These are phyloP conservation scores for Trypanosoma scelopori DNA, from an alignment of 208 protist genomes.

Conservation along the genomic window DNA sequence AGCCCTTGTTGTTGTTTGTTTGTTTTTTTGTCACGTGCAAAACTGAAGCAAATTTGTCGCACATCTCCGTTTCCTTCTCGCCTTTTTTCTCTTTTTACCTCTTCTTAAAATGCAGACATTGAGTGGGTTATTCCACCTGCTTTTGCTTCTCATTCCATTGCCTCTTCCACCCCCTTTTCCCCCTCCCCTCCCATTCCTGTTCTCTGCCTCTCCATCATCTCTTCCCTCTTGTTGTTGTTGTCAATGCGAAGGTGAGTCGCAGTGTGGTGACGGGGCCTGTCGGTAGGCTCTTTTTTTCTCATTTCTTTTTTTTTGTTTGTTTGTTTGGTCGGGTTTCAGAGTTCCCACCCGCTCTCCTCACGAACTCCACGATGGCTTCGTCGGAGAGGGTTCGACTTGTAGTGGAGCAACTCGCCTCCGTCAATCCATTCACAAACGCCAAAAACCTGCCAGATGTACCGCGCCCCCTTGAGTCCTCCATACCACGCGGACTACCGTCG, in stretches of 20 bases:
- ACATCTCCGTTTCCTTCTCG: conserved; percentile 5
- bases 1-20: neutral
- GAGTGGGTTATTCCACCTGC: no score
- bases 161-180: no score
- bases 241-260: neutral
- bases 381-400: conserved; percentile 25
- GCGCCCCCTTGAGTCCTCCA: conserved; percentile 58
- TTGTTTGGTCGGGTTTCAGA: no score
- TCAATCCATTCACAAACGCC: conserved; percentile 67
- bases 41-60: neutral
- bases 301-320: conserved; percentile 28
- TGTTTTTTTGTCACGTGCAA: neutral
- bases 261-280: neutral
- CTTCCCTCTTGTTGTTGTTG: no score
- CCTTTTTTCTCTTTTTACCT: conserved; percentile 8
- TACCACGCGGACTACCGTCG: conserved; percentile 50
- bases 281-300: conserved; percentile 5
- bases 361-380: no score
- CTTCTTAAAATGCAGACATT: neutral
- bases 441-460: conserved; percentile 60
- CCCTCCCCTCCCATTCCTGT: neutral
- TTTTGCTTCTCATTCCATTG: no score
- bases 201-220: conserved; percentile 7
- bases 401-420: conserved; percentile 61
- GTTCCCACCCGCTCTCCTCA: neutral